phyloP scores from a whole-genome alignment of 352 stramenopile genomes.

The Thalassiosira exigua region DNA sequence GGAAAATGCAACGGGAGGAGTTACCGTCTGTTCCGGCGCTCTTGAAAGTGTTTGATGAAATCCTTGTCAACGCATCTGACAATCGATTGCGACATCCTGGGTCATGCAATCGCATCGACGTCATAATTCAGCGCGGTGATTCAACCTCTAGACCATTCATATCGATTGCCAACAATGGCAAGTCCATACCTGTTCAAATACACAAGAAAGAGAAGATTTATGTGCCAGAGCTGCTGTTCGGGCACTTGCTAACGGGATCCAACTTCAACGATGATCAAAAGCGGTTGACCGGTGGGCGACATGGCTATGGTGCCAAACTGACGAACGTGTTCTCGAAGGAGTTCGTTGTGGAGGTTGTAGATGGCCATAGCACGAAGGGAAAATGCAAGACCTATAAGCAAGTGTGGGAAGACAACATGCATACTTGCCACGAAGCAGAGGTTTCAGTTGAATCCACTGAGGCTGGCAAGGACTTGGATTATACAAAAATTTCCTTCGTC shows the following conservation, averaged over 20 bases:
- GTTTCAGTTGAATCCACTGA: conserved; percentile 94
- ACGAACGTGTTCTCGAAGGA: conserved; percentile 99
- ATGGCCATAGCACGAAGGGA: too few relatives aligned
- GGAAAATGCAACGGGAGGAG: conserved; percentile 91
- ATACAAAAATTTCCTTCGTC: conserved; percentile 97
- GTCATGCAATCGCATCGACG: conserved; percentile 96
- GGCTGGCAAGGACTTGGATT: conserved; percentile 94
- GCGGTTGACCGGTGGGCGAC: conserved; percentile 95
- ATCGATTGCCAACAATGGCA: conserved; percentile 97
- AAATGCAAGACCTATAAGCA: too few relatives aligned
- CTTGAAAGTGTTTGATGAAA: conserved; percentile 99
- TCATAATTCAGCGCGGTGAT: conserved; percentile 91
- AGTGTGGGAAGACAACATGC: too few relatives aligned
- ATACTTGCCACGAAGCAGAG: conserved; percentile 93
- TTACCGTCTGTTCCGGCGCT: conserved; percentile 91
- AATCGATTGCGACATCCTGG: conserved; percentile 99
- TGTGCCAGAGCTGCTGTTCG: conserved; percentile 98
- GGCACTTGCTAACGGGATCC: conserved; percentile 97
- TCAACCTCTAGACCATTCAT: too few relatives aligned
- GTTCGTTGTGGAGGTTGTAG: conserved; percentile 99
- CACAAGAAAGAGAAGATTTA: conserved; percentile 97
- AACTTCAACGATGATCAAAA: conserved; percentile 99
- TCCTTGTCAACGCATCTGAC: conserved; percentile 99
- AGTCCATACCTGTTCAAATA: conserved; percentile 96
- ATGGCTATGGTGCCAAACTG: conserved; percentile 98